These are phyloP conservation scores for Picea engelmannii DNA, from an alignment of 83 land plant species.

Conservation along the genomic window DNA sequence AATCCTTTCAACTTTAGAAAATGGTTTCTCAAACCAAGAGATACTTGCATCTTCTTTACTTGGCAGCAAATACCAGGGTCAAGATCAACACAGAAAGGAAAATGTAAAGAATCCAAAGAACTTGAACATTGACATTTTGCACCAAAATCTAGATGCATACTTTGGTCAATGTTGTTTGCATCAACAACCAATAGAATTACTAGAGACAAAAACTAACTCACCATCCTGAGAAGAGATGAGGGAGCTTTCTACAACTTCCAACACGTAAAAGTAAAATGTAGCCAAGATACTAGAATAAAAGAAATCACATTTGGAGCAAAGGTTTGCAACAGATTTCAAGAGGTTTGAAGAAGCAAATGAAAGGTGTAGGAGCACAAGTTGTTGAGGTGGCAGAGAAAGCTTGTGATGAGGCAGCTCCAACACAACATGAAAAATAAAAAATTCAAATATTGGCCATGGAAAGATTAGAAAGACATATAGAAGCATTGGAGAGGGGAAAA, in stretches of 20 bases:
- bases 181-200: conserved; percentile 1
- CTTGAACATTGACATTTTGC: conserved; percentile 15
- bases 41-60: neutral
- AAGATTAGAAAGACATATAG: conserved; percentile 70
- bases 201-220: conserved; percentile 9
- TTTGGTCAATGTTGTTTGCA: neutral
- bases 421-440: conserved; percentile 66
- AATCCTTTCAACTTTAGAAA: conserved; percentile 12
- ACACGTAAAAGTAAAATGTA: neutral
- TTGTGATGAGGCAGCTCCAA: conserved; percentile 55
- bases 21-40: conserved; percentile 12
- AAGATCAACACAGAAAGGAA: neutral
- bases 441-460: conserved; percentile 74
- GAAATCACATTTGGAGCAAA: conserved; percentile 60
- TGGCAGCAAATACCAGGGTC: conserved; percentile 1
- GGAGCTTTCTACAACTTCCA: conserved; percentile 19
- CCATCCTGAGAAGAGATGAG: conserved; percentile 36
- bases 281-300: conserved; percentile 62
- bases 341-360: conserved; percentile 72
- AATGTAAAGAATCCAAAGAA: neutral
- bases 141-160: conserved; percentile 12
- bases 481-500: conserved; percentile 66
- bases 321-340: conserved; percentile 52
- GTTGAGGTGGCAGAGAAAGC: conserved; percentile 77
- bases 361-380: conserved; percentile 48